Conservation (phyloP, 148 eudicot species). For the Diospyros lotus region DNA sequence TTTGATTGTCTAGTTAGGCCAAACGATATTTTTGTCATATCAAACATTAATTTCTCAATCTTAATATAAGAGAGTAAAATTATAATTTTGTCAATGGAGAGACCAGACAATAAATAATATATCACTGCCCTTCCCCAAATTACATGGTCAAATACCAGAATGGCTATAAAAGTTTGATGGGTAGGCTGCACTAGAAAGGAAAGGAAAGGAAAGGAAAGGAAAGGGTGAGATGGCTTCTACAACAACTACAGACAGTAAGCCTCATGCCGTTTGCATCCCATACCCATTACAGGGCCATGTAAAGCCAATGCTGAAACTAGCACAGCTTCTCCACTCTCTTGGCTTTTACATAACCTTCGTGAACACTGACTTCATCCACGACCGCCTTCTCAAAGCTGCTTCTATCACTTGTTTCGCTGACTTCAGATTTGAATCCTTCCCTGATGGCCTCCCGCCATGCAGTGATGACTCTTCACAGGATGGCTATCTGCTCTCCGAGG, state of each 20-base stretch:
- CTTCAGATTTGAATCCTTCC: neutral
- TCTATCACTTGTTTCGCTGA: neutral
- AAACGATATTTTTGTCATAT: too few species aligned
- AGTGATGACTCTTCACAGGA: neutral
- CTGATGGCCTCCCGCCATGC: slow-evolving; percentile 2
- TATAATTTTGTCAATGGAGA: too few species aligned
- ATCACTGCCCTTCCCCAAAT: too few species aligned
- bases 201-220: too few species aligned
- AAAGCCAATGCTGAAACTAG: slow-evolving; percentile 9
- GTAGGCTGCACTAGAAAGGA: too few species aligned
- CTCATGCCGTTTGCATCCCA: slow-evolving; percentile 11
- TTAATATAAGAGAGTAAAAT: too few species aligned
- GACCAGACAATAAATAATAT: too few species aligned
- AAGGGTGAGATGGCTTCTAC: neutral
- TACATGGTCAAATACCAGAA: too few species aligned
- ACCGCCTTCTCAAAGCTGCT: neutral
- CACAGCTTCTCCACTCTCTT: slow-evolving; percentile 1
- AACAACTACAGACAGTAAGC: neutral
- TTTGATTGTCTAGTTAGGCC: too few species aligned
- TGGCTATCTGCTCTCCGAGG: neutral
- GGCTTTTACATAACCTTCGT: slow-evolving; percentile 15
- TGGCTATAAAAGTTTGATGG: too few species aligned
- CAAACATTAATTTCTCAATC: too few species aligned
- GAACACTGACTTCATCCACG: slow-evolving; percentile 10
- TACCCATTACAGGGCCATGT: slow-evolving; percentile 6